Evolutionary conservation across 2,329 filamentous ascomycete genomes (phyloP).

Genomic region (Hypocrella siamensis): DNA sequence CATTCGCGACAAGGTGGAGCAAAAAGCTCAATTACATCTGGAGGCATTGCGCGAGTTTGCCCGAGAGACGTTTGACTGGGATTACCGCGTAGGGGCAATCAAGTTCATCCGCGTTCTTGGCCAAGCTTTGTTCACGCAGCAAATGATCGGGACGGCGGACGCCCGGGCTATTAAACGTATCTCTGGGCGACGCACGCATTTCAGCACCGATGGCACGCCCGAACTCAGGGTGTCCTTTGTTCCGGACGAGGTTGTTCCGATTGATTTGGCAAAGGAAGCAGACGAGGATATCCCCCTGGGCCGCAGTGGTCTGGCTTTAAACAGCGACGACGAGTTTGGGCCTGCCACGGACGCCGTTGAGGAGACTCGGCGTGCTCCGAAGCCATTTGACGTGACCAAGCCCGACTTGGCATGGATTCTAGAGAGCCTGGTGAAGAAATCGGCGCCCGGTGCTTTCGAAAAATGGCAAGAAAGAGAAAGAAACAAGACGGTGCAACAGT

Average conservation of each 20-base stretch:
- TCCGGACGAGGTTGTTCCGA: constrained; percentile 59
- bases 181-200: constrained; percentile 51
- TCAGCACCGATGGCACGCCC: constrained; percentile 55
- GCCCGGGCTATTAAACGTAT: constrained; percentile 47
- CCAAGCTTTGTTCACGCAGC: constrained; percentile 55
- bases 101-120: constrained; percentile 75
- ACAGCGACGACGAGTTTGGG: constrained; percentile 49
- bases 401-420: constrained; percentile 32
- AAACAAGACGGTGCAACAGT: constrained; percentile 9
- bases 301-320: constrained; percentile 41
- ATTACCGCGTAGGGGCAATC: constrained; percentile 57
- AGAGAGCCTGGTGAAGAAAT: constrained; percentile 15
- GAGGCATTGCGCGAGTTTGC: constrained; percentile 56
- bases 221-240: constrained; percentile 69
- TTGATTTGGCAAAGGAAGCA: constrained; percentile 60
- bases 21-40: constrained; percentile 12
- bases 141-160: constrained; percentile 19
- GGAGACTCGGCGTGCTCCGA: constrained; percentile 7
- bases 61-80: constrained; percentile 75
- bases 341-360: constrained; percentile 6
- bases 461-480: constrained; percentile 12
- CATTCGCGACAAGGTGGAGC: constrained; percentile 11
- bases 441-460: constrained; percentile 10
- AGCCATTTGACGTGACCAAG: constrained; percentile 47
- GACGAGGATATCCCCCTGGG: constrained; percentile 39